Percentiles rank a stretch among this genome's conserved stretches.
phyloP scores from a whole-genome alignment of 148 eudicot genomes.

The Bassia scoparia region DNA sequence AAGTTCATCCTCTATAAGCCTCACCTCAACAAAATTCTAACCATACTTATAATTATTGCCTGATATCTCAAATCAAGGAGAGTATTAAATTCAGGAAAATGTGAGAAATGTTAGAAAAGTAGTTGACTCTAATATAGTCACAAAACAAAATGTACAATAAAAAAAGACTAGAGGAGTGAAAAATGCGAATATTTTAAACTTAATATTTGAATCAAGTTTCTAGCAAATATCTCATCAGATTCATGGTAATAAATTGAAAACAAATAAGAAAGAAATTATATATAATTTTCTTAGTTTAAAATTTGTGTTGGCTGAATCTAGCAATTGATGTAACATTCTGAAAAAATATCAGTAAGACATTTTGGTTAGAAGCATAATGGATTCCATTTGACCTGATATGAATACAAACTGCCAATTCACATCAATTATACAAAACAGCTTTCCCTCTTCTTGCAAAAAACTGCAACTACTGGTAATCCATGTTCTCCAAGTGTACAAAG shows the following conservation, averaged over 20 bases:
- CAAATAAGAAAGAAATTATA: neutral
- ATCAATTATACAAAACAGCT: neutral
- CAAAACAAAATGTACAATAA: too few relatives aligned
- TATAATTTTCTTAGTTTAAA: neutral
- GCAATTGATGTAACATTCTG: neutral
- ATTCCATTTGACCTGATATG: constrained; percentile 7
- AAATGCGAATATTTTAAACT: neutral
- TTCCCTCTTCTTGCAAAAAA: neutral
- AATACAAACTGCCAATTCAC: neutral
- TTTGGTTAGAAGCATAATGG: constrained; percentile 12
- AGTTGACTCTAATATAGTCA: neutral
- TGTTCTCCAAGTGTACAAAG: too few relatives aligned
- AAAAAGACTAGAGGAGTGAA: neutral
- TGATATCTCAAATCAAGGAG: neutral
- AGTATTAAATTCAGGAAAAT: neutral
- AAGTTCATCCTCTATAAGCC: constrained; percentile 26
- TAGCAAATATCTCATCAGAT: neutral
- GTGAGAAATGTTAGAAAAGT: neutral
- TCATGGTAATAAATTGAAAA: constrained; percentile 7
- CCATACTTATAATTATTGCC: constrained; percentile 21
- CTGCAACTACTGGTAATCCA: too few relatives aligned
- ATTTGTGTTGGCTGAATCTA: constrained; percentile 5
- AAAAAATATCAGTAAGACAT: constrained; percentile 1
- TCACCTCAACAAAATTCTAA: constrained; percentile 4
- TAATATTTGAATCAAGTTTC: neutral